Percentiles rank a stretch among this genome's conserved stretches.
Conservation (phyloP, 2,329 filamentous ascomycete genomes). For the Colletotrichum coccodes region DNA sequence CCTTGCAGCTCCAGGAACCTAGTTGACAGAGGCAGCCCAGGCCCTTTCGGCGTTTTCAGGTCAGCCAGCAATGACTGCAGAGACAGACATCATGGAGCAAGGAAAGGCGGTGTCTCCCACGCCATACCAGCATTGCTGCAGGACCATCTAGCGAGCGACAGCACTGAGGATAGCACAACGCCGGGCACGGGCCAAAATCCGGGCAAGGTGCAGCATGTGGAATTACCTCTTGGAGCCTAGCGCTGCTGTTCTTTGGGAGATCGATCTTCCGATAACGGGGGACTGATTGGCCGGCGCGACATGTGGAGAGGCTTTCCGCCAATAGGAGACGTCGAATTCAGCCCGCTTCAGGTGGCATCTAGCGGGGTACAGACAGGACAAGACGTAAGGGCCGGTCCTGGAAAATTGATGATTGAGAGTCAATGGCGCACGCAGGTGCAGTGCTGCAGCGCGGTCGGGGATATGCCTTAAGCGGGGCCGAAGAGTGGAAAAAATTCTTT, state of each 20-base stretch:
- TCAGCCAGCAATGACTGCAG: slow-evolving; percentile 14
- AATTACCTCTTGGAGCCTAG: slow-evolving; percentile 17
- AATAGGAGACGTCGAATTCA: background rate
- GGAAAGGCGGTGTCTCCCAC: slow-evolving; percentile 29
- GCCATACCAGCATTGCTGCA: slow-evolving; percentile 3
- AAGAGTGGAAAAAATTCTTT: slow-evolving; percentile 32
- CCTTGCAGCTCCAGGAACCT: background rate
- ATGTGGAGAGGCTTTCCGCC: background rate
- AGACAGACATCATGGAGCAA: background rate
- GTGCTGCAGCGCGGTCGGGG: slow-evolving; percentile 12
- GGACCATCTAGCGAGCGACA: slow-evolving; percentile 3
- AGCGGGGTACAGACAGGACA: slow-evolving; percentile 26
- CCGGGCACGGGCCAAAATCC: slow-evolving; percentile 15
- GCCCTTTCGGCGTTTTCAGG: background rate
- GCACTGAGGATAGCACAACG: slow-evolving; percentile 5
- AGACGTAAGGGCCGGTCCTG: slow-evolving; percentile 21
- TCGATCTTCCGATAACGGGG: slow-evolving; percentile 32
- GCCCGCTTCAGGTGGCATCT: slow-evolving; percentile 30
- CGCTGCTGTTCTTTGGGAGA: background rate
- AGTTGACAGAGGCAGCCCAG: background rate
- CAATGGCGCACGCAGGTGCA: slow-evolving; percentile 15
- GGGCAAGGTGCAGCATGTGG: slow-evolving; percentile 33
- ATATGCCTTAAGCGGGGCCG: slow-evolving; percentile 28
- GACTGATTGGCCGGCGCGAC: slow-evolving; percentile 17
- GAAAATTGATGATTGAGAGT: slow-evolving; percentile 23